A percentile compares a stretch with the other conserved stretches of the same genome.
phyloP scores from a whole-genome alignment of 495 filamentous ascomycete genomes.

The Astrothelium macrocarpum region DNA sequence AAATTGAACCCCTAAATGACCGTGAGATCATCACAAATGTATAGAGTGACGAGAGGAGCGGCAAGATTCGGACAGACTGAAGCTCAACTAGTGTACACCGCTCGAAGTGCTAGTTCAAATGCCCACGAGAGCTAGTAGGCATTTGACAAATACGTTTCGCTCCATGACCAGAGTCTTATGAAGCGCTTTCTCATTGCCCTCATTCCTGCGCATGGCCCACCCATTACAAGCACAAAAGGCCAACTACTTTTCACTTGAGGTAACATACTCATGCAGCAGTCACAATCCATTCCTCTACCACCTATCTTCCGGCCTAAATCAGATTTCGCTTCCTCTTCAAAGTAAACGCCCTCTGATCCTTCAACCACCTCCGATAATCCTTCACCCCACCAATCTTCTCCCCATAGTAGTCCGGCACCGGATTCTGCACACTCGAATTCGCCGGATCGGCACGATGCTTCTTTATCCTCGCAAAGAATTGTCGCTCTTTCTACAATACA shows the following conservation, averaged over 20 bases:
- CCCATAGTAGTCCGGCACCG: constrained; percentile 68
- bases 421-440: constrained; percentile 55
- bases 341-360: constrained; percentile 95
- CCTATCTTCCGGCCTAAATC: constrained; percentile 8
- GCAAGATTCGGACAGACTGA: background rate
- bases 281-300: background rate
- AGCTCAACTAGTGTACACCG: background rate
- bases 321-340: constrained; percentile 54
- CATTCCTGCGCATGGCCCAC: background rate
- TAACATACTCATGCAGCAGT: background rate
- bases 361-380: constrained; percentile 88
- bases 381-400: constrained; percentile 93
- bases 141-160: background rate
- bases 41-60: background rate
- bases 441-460: constrained; percentile 82
- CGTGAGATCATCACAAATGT: too few relatives aligned
- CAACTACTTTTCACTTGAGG: background rate
- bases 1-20: too few relatives aligned
- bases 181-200: background rate
- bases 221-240: background rate
- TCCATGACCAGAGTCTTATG: background rate
- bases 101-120: background rate
- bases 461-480: constrained; percentile 82
- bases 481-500: constrained; percentile 71
- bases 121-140: background rate